A percentile compares a stretch with the other conserved stretches of the same genome.
phyloP scores from a whole-genome alignment of 2,329 filamentous ascomycete species.

The Mycosphaerella arachidis region DNA sequence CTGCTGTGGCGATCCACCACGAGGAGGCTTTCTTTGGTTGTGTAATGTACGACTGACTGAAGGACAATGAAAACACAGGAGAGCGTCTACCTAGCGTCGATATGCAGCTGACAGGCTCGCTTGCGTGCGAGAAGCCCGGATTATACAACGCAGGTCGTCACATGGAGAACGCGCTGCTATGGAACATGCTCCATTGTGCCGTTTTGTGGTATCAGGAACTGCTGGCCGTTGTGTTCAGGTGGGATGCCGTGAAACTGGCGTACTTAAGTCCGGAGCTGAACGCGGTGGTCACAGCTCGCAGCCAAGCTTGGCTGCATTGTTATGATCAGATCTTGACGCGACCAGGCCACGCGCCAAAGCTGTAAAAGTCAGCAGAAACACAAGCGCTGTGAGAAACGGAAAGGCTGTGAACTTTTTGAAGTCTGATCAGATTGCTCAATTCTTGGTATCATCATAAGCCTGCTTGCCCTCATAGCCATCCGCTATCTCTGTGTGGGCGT shows the following conservation, averaged over 20 bases:
- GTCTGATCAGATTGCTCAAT: conserved; percentile 24
- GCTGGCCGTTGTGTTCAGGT: too few species aligned
- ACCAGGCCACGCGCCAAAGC: conserved; percentile 4
- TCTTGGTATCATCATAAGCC: conserved; percentile 27
- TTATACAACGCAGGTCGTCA: too few species aligned
- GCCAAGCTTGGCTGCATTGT: background rate
- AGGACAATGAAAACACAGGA: too few species aligned
- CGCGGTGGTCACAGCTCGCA: background rate
- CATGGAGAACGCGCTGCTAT: too few species aligned
- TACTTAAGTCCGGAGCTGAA: background rate
- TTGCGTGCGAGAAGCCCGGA: too few species aligned
- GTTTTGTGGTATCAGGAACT: too few species aligned
- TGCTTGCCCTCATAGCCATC: conserved; percentile 20
- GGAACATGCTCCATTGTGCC: too few species aligned
- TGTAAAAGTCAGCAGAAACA: background rate
- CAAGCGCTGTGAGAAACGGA: background rate
- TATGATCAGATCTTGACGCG: conserved; percentile 2
- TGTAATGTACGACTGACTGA: too few species aligned
- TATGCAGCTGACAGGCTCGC: too few species aligned
- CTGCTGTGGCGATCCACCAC: too few species aligned
- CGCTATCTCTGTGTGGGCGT: conserved; percentile 18
- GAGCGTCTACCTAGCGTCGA: too few species aligned
- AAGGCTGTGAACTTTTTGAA: conserved; percentile 17
- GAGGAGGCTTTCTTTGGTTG: too few species aligned
- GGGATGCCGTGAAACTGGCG: background rate